Percentiles rank a stretch among this genome's conserved stretches.
Evolutionary conservation across 2,329 filamentous ascomycete genomes (phyloP).

Genomic region (Alternaria atra): DNA sequence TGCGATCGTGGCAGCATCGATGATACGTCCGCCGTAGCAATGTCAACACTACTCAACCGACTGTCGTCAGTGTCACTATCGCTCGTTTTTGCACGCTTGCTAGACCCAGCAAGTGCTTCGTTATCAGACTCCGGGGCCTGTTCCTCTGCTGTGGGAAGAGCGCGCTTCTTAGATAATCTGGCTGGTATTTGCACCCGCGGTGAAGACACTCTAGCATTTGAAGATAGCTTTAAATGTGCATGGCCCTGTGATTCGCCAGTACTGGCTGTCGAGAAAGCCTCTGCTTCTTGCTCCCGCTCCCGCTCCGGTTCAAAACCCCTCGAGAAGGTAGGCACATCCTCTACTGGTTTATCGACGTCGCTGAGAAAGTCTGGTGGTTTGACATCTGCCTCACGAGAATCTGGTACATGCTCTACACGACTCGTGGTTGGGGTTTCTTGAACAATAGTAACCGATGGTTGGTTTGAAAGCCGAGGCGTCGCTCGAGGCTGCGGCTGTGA

Average conservation of each 20-base stretch:
- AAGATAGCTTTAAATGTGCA: not conserved
- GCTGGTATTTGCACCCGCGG: conserved; percentile 18
- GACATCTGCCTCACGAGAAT: conserved; percentile 2
- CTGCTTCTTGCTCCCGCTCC: not conserved
- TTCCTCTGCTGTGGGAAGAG: conserved; percentile 7
- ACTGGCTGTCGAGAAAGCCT: conserved; percentile 28
- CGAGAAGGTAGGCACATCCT: conserved; percentile 5
- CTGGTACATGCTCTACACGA: conserved; percentile 18
- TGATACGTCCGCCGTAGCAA: conserved; percentile 8
- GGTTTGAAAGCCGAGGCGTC: conserved; percentile 35
- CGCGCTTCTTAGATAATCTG: conserved; percentile 23
- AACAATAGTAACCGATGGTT: conserved; percentile 36
- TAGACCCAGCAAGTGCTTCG: conserved; percentile 4
- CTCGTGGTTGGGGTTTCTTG: conserved; percentile 44
- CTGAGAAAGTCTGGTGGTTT: conserved; percentile 2
- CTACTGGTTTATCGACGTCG: not conserved
- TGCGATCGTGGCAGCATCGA: conserved; percentile 27
- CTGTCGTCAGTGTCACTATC: conserved; percentile 20
- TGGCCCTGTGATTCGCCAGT: conserved; percentile 23
- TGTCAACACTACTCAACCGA: conserved; percentile 16
- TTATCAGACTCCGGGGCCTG: conserved; percentile 3
- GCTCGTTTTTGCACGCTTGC: conserved; percentile 30
- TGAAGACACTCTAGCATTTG: conserved; percentile 5
- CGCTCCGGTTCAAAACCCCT: not conserved
- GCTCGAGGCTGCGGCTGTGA: conserved; percentile 21